phyloP scores from a whole-genome alignment of 768 basidiomycete species.

The Suillus placidus region DNA sequence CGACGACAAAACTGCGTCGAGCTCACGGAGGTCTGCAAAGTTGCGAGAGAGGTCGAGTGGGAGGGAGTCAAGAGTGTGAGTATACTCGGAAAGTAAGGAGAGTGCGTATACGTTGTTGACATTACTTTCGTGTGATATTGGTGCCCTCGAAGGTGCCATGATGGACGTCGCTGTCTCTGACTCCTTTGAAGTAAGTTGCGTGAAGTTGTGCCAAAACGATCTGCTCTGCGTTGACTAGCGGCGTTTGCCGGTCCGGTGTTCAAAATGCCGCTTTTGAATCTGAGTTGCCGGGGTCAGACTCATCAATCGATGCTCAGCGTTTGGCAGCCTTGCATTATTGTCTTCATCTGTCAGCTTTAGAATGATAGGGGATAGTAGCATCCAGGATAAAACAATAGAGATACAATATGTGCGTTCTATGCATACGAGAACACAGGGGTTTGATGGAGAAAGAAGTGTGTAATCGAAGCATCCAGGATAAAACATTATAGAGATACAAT shows the following conservation, averaged over 20 bases:
- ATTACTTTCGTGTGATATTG: conserved; percentile 32
- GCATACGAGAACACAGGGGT: conserved; percentile 22
- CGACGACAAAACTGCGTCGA: conserved; percentile 94
- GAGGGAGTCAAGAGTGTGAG: conserved; percentile 90
- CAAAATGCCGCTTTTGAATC: conserved; percentile 1
- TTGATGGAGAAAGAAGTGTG: conserved; percentile 15
- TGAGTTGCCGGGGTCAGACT: neutral
- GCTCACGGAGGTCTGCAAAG: conserved; percentile 95
- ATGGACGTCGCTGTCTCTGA: conserved; percentile 8
- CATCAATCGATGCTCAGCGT: neutral
- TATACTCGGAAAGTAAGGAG: conserved; percentile 77
- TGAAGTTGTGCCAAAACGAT: neutral
- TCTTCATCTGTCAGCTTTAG: conserved; percentile 3
- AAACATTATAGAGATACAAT: conserved; percentile 27
- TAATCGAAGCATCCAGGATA: conserved; percentile 13
- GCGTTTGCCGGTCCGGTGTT: conserved; percentile 34
- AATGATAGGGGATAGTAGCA: conserved; percentile 8
- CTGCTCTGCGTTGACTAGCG: conserved; percentile 12
- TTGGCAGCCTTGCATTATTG: conserved; percentile 10
- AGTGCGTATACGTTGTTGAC: conserved; percentile 61
- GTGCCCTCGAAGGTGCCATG: conserved; percentile 42
- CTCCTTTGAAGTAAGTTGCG: neutral
- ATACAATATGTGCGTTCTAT: conserved; percentile 30
- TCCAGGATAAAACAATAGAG: conserved; percentile 16
- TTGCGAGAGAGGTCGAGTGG: conserved; percentile 93